Base-by-base conservation (phyloP, 2,329 filamentous ascomycete genomes). In the Aspergillus sp. region DNA sequence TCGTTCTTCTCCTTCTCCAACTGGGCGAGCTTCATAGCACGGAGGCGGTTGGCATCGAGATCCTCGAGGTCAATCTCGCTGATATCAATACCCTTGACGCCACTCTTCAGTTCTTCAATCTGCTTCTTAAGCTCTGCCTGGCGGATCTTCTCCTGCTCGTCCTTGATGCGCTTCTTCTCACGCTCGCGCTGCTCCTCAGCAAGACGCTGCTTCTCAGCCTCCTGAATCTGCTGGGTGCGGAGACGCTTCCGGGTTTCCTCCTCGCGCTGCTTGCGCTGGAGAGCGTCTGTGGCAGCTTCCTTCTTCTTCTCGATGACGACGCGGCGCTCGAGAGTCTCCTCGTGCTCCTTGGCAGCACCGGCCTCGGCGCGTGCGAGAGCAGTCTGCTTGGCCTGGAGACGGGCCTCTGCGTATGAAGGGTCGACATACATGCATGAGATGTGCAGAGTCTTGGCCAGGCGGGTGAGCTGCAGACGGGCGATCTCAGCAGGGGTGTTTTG, bases 401-500 rank as follows among this genome's bases (percentile, higher is more conserved):
- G 91, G 65, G 89, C 85, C 78, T 95, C 89, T 74, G 92, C 95
- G 82, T 96, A 94, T 38, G 87, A 86, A 4, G 94, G 90, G 72
- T 99, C 95, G 61, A 98, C 92, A 79, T 97, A 97, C 83, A 95
- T 93, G 82, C 92, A 97, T 28, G 95, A 96, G 59, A 96, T 88
- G 80, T 92, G 96, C 7, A 99, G 87, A 41, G 92, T 90, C 82
- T 93, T 96, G 59, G 93, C 91, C 60, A 99, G 85, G 59, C 95
- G 92, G 62, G 92, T 92, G 61, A 99, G 88, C 80, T 98, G 94
- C 56, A 94, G 93, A 69, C 95, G 92, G 63, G 97, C 93, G 77
- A 99, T 99, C 80, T 99, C 95, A 7, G 95, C 94, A 46, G 95
- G 95, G 2, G 95, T 99, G 83, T 92, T 97, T 83, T 99, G 95